Conservation (phyloP, 2,329 filamentous ascomycete genomes). For the Calonectria pseudoturangicola region DNA sequence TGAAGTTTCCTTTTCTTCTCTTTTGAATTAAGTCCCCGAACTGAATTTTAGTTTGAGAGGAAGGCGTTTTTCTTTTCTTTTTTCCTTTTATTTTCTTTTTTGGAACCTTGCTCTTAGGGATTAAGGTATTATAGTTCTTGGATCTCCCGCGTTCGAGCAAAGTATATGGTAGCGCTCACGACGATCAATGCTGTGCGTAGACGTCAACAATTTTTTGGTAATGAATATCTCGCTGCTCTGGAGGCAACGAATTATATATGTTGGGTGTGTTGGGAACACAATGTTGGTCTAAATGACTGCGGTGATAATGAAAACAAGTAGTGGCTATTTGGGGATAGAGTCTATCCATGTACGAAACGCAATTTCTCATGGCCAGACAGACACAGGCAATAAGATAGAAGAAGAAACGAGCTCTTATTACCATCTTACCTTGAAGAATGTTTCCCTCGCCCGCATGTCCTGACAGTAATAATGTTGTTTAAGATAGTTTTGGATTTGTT, state of each 20-base stretch:
- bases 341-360: not conserved
- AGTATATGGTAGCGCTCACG: conserved; percentile 1
- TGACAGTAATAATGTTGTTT: not conserved
- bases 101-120: not conserved
- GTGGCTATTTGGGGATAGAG: not conserved
- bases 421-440: not conserved
- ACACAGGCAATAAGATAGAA: not conserved
- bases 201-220: conserved; percentile 16
- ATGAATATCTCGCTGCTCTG: conserved; percentile 9
- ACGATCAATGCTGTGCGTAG: conserved; percentile 28
- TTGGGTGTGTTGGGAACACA: not conserved
- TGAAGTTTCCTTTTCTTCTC: not conserved
- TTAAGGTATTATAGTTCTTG: conserved; percentile 6
- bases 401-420: not conserved
- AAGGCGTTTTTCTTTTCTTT: conserved; percentile 35
- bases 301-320: not conserved
- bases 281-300: not conserved
- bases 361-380: not conserved
- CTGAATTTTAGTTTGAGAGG: conserved; percentile 58
- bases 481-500: not conserved
- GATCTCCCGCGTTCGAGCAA: conserved; percentile 13
- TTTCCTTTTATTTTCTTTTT: not conserved
- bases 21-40: not conserved
- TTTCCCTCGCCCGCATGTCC: not conserved
- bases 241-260: not conserved